Evolutionary conservation across 192 early-diverging fungal species (phyloP).

Genomic region (Coemansia sp.): DNA sequence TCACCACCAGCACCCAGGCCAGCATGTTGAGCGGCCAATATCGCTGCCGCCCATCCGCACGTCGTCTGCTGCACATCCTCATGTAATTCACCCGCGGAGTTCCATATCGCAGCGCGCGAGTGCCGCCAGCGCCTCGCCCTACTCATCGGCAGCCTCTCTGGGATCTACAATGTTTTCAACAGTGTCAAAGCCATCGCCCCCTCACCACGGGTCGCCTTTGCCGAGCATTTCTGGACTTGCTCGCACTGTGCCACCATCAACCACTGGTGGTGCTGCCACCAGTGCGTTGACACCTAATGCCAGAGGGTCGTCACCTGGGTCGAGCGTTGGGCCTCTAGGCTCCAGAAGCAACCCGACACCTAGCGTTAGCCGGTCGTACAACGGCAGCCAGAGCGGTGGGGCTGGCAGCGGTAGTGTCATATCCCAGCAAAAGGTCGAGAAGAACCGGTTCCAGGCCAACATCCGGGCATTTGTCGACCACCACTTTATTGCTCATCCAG

Average conservation of each 20-base stretch:
- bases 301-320: conserved; percentile 30
- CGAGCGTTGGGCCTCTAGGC: conserved; percentile 5
- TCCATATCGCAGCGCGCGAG: neutral
- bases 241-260: conserved; percentile 6
- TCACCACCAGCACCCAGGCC: neutral
- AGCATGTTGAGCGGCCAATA: conserved; percentile 20
- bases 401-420: neutral
- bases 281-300: conserved; percentile 23
- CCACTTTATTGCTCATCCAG: conserved; percentile 30
- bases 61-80: conserved; percentile 12
- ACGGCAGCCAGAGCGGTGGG: neutral
- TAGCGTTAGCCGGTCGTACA: conserved; percentile 15
- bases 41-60: conserved; percentile 29
- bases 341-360: conserved; percentile 9
- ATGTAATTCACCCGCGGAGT: neutral
- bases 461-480: conserved; percentile 56
- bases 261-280: conserved; percentile 1
- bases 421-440: conserved; percentile 50
- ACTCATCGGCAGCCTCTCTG: conserved; percentile 11
- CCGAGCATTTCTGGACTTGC: conserved; percentile 15
- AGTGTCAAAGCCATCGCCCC: conserved; percentile 27
- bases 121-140: conserved; percentile 19
- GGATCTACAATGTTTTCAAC: conserved; percentile 21
- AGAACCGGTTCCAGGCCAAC: conserved; percentile 57
- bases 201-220: conserved; percentile 15